Evolutionary conservation across 768 basidiomycete species (phyloP).

Genomic region (Calocera cornea): DNA sequence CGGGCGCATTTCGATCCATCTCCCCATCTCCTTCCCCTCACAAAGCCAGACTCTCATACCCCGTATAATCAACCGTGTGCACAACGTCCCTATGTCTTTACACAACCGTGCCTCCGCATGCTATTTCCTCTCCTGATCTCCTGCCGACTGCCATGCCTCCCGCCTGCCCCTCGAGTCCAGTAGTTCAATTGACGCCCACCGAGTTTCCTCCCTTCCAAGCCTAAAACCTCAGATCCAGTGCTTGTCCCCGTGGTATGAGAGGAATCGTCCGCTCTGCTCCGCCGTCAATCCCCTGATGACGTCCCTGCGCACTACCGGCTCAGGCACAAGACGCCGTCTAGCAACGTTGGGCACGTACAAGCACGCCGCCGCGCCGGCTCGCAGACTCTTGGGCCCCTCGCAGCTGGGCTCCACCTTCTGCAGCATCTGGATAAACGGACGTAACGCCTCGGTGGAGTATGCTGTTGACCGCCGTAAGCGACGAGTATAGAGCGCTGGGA

Average conservation of each 20-base stretch:
- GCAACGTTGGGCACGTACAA: not conserved
- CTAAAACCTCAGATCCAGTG: not conserved
- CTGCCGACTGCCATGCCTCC: too few relatives aligned
- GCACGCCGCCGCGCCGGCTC: not conserved
- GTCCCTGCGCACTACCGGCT: not conserved
- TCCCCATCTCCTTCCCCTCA: too few relatives aligned
- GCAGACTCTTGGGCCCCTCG: not conserved
- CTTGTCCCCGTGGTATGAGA: not conserved
- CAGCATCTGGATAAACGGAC: not conserved
- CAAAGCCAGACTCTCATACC: too few relatives aligned
- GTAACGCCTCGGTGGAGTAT: not conserved
- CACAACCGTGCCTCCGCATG: too few relatives aligned
- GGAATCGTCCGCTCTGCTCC: not conserved
- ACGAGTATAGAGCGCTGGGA: not conserved
- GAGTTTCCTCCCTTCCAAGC: too few relatives aligned
- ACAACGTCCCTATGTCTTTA: too few relatives aligned
- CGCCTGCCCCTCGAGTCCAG: too few relatives aligned
- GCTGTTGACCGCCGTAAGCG: not conserved
- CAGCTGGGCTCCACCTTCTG: not conserved
- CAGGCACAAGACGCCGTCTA: not conserved
- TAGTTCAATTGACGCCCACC: too few relatives aligned
- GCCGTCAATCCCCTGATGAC: not conserved
- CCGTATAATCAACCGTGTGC: too few relatives aligned
- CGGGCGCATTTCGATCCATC: too few relatives aligned
- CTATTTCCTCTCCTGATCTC: too few relatives aligned